phyloP scores from a whole-genome alignment of 140 eudicot species.

The Cichorium intybus region DNA sequence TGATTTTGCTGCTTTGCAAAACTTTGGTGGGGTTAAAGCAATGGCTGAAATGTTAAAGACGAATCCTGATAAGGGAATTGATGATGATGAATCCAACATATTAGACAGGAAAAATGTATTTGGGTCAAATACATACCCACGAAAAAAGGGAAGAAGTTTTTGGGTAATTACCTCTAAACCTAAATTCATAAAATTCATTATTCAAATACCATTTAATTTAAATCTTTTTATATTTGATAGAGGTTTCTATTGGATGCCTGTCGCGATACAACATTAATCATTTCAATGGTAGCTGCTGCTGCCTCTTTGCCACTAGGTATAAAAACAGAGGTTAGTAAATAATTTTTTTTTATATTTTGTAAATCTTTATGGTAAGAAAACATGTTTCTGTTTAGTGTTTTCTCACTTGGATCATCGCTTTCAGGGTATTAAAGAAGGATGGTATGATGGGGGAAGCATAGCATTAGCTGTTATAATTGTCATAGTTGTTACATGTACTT shows the following conservation, averaged over 20 bases:
- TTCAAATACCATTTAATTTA: too few species aligned
- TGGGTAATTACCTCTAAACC: slow-evolving; percentile 43
- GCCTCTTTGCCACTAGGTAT: slow-evolving; percentile 88
- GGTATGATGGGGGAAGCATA: slow-evolving; percentile 98
- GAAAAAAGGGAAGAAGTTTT: slow-evolving; percentile 72
- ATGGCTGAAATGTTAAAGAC: slow-evolving; percentile 68
- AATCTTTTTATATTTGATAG: slow-evolving; percentile 25
- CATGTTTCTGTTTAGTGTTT: slow-evolving; percentile 6
- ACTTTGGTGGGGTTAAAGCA: slow-evolving; percentile 76
- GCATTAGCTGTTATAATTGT: slow-evolving; percentile 86
- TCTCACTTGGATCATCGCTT: background rate
- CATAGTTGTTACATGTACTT: slow-evolving; percentile 75
- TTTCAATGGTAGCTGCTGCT: too few species aligned
- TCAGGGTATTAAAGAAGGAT: slow-evolving; percentile 82
- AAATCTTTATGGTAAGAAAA: background rate
- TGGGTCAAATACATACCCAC: slow-evolving; percentile 93
- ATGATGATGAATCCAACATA: slow-evolving; percentile 58
- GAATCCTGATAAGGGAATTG: too few species aligned
- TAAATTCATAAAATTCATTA: too few species aligned
- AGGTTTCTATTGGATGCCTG: slow-evolving; percentile 84
- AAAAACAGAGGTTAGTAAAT: slow-evolving; percentile 74
- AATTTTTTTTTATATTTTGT: background rate
- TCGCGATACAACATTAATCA: slow-evolving; percentile 74
- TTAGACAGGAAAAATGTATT: slow-evolving; percentile 50
- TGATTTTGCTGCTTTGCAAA: slow-evolving; percentile 58